Evolutionary conservation across 192 early-diverging fungal species (phyloP).

Genomic region (Rhizophagus clarus): DNA sequence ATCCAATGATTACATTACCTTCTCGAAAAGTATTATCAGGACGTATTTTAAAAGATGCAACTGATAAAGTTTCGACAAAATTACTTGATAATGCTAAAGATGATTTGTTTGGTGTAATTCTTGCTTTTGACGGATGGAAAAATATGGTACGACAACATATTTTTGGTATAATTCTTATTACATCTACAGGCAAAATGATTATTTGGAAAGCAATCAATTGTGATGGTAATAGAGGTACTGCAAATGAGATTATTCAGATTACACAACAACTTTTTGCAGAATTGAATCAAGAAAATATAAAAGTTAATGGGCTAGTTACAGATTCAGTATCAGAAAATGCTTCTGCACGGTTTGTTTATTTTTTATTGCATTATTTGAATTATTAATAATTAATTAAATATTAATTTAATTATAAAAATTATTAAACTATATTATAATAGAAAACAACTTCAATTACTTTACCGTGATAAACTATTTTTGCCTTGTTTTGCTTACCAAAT

Average conservation of each 20-base stretch:
- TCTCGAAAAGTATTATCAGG: background rate
- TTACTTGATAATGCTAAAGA: background rate
- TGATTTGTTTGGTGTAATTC: background rate
- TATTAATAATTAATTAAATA: no score
- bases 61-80: background rate
- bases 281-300: background rate
- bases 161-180: background rate
- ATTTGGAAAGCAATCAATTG: background rate
- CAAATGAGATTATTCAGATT: background rate
- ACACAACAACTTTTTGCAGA: background rate
- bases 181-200: background rate
- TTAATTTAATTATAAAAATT: background rate
- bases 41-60: background rate
- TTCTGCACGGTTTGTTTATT: background rate
- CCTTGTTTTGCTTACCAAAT: background rate
- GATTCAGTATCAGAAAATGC: background rate
- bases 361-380: background rate
- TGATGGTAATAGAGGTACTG: background rate
- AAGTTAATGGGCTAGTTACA: background rate
- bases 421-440: no score
- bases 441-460: background rate
- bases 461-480: background rate
- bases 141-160: background rate
- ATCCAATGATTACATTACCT: background rate
- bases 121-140: background rate